A percentile compares a stretch with the other conserved stretches of the same genome.
Conservation (phyloP, 257 asterid genomes). For the Solanum pinnatisectum region DNA sequence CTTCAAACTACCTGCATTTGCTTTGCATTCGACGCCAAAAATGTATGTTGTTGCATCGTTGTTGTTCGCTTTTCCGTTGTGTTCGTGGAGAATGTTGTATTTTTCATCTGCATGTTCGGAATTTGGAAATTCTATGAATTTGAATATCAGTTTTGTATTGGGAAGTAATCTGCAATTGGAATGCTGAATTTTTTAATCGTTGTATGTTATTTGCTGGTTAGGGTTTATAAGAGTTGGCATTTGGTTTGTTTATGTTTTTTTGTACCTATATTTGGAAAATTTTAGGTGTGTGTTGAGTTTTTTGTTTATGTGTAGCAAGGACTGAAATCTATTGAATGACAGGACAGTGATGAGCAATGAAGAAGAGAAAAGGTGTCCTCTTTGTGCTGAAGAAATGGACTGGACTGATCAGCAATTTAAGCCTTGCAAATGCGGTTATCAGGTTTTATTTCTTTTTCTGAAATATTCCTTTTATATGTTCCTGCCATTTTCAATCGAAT, state of each 20-base stretch:
- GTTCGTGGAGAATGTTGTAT: neutral
- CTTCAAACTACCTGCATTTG: neutral
- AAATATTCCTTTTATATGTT: neutral
- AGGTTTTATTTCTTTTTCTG: slow-evolving; percentile 26
- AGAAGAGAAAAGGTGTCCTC: slow-evolving; percentile 95
- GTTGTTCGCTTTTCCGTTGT: neutral
- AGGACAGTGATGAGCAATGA: slow-evolving; percentile 70
- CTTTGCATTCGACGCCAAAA: neutral
- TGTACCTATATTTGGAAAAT: neutral
- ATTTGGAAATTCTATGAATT: neutral
- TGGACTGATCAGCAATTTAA: slow-evolving; percentile 96
- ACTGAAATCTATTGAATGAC: neutral
- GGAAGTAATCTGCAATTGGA: neutral
- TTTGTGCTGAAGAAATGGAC: slow-evolving; percentile 97
- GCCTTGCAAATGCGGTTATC: slow-evolving; percentile 94
- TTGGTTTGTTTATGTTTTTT: neutral
- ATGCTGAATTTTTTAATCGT: neutral
- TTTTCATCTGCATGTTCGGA: neutral
- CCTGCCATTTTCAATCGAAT: neutral
- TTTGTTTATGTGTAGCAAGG: neutral
- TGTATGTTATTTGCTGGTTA: neutral
- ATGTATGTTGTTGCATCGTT: neutral
- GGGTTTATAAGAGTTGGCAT: neutral
- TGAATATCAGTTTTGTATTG: neutral
- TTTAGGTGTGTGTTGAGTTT: neutral